Conservation (phyloP, 2,329 filamentous ascomycete species). For the Sclerotinia trifoliorum region DNA sequence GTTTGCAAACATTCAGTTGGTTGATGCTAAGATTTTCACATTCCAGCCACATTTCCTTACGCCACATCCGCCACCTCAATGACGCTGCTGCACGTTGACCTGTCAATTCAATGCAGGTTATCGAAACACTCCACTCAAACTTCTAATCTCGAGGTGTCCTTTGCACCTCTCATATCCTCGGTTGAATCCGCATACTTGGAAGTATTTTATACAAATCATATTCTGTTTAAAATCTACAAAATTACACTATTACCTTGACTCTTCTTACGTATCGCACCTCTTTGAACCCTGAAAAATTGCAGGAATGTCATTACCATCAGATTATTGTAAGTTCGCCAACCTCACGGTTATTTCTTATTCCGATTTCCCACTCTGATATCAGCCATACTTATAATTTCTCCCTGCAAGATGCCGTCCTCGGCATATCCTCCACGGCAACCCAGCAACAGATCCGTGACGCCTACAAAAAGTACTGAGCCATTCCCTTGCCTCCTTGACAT, state of each 20-base stretch:
- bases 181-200: slow-evolving; percentile 3
- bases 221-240: neutral
- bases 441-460: slow-evolving; percentile 86
- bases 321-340: slow-evolving; percentile 44
- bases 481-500: neutral
- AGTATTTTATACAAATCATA: neutral
- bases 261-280: neutral
- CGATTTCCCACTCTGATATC: neutral
- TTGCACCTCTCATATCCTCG: slow-evolving; percentile 4
- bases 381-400: slow-evolving; percentile 18
- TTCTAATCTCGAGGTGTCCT: slow-evolving; percentile 18
- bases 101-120: neutral
- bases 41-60: slow-evolving; percentile 2
- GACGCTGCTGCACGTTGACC: slow-evolving; percentile 3
- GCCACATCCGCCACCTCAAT: neutral
- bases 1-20: neutral
- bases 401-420: slow-evolving; percentile 67
- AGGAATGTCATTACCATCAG: slow-evolving; percentile 28
- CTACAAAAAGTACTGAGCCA: slow-evolving; percentile 71
- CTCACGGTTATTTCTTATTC: neutral
- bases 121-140: slow-evolving; percentile 5
- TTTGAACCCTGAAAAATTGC: neutral
- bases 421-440: slow-evolving; percentile 69
- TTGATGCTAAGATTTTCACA: neutral
- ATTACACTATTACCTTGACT: neutral